phyloP scores from a whole-genome alignment of 768 basidiomycete genomes.

The Flagelloscypha sp. region DNA sequence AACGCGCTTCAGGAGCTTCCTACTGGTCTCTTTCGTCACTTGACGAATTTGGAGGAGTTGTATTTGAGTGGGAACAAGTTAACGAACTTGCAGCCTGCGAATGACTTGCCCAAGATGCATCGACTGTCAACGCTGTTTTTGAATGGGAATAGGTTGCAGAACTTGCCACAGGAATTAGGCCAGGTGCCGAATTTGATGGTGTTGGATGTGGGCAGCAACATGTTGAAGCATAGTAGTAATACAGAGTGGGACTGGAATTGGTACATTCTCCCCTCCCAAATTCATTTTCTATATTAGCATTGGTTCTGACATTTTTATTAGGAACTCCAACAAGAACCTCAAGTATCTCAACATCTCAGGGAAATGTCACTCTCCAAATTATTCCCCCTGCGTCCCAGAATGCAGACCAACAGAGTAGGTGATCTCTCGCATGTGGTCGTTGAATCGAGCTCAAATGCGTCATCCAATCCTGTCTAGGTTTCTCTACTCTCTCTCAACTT shows the following conservation, averaged over 20 bases:
- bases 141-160: slow-evolving; percentile 91
- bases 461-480: slow-evolving; percentile 80
- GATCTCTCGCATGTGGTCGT: slow-evolving; percentile 19
- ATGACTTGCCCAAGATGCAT: slow-evolving; percentile 70
- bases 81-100: slow-evolving; percentile 79
- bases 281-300: background rate
- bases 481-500: slow-evolving; percentile 77
- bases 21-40: slow-evolving; percentile 60
- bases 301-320: slow-evolving; percentile 20
- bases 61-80: slow-evolving; percentile 96
- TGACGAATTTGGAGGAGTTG: slow-evolving; percentile 69
- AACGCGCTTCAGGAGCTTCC: slow-evolving; percentile 92
- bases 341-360: slow-evolving; percentile 95
- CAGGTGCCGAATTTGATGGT: slow-evolving; percentile 71
- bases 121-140: slow-evolving; percentile 71
- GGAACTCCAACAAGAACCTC: slow-evolving; percentile 95
- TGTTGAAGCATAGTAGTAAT: slow-evolving; percentile 94
- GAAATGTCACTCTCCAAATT: too few relatives aligned
- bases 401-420: too few relatives aligned
- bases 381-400: too few relatives aligned
- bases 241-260: slow-evolving; percentile 99
- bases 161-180: slow-evolving; percentile 82
- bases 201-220: slow-evolving; percentile 90
- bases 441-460: slow-evolving; percentile 13
- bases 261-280: slow-evolving; percentile 44